Base-by-base conservation (phyloP, 805 yeast species). In the Priceomyces fermenticarens region DNA sequence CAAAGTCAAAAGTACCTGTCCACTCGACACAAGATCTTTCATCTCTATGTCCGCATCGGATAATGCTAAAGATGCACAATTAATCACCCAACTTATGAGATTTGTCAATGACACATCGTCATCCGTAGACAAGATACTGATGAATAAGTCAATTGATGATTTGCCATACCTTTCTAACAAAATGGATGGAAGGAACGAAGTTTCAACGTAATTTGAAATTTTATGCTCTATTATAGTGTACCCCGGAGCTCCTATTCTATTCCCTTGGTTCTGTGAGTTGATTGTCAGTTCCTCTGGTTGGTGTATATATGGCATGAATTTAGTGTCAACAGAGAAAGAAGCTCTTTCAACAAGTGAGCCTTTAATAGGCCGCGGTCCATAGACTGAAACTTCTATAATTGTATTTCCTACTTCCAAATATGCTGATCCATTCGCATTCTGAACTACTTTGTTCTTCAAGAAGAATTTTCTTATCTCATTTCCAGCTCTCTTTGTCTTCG, bases 351-450 rank as follows among this genome's bases (percentile, higher is more conserved):
- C 71, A 57, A 83, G 87, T 3, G 87, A 76, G 2, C 88, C 88
- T 45, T 86, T 71, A 45, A 78, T 81, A 6, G 98, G 97, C 49
- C 89, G 73, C 3, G 98, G 98, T 0, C 98, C 98, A 61, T 81
- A 86, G 0, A 91, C 81, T 3, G 88, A 74, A 1, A 84, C 83
- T 40, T 82, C 78, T 4, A 88, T 62, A 35, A 81, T 75, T 17
- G 77, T 77, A 17, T 77, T 72, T 26, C 78, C 85, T 0, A 72
- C 65, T 59, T 90, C 97, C 14, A 88, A 55, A 49, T 84, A 86
- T 2, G 95, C 77, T 14, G 96, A 88, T 2, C 98, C 97, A 53
- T 81, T 81, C 40, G 89, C 81, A 53, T 85, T 85, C 27, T 78
- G 73, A 27, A 85, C 73, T 28, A 82, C 64, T 4, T 88, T 87